phyloP scores from a whole-genome alignment of 2,329 filamentous ascomycete species.

The Westerdykella sp. region DNA sequence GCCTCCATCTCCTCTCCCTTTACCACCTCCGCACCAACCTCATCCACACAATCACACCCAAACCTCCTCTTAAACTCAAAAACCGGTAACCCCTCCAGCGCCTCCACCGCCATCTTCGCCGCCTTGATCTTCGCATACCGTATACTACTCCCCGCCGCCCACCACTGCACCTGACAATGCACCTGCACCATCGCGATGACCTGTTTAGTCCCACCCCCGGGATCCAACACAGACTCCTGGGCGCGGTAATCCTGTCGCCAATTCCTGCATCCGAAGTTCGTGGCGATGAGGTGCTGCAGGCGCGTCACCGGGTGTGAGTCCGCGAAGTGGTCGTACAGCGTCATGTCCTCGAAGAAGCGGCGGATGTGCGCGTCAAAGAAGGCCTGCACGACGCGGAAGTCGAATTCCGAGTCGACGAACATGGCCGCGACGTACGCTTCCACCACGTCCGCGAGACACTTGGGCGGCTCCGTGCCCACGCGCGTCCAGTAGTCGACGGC shows the following conservation, averaged over 20 bases:
- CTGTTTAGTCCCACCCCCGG: constrained; percentile 36
- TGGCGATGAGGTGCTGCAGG: constrained; percentile 58
- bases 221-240: constrained; percentile 40
- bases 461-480: constrained; percentile 57
- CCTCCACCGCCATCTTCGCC: constrained; percentile 53
- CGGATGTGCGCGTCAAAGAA: constrained; percentile 74
- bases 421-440: constrained; percentile 86
- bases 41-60: constrained; percentile 55
- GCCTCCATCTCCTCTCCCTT: not conserved
- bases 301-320: constrained; percentile 76
- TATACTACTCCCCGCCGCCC: constrained; percentile 56
- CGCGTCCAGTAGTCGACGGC: constrained; percentile 62
- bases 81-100: constrained; percentile 45
- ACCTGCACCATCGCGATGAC: constrained; percentile 70
- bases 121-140: constrained; percentile 68
- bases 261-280: constrained; percentile 59
- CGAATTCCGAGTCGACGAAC: constrained; percentile 81
- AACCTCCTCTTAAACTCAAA: constrained; percentile 56
- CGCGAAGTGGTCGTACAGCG: constrained; percentile 78
- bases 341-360: constrained; percentile 79
- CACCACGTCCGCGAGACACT: constrained; percentile 76
- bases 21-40: not conserved
- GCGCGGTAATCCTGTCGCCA: constrained; percentile 41
- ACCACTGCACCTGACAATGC: constrained; percentile 62
- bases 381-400: constrained; percentile 63